A percentile compares a stretch with the other conserved stretches of the same genome.
Conservation (phyloP, 2,329 filamentous ascomycete species). For the Diaporthe sp. region DNA sequence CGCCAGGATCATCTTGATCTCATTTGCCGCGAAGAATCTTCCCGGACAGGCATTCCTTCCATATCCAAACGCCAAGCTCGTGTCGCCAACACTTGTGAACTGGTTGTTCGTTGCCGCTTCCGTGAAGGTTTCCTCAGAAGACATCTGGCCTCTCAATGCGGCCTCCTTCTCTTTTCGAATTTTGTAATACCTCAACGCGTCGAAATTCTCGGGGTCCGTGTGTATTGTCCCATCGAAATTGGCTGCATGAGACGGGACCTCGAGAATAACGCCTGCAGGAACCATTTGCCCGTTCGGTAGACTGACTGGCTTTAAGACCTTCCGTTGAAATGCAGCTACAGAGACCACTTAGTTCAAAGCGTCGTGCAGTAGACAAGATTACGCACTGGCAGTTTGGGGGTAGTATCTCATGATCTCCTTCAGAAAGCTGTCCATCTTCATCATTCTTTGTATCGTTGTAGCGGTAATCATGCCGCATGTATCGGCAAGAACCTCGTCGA, state of each 20-base stretch:
- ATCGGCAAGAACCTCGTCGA: conserved; percentile 48
- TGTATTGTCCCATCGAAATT: conserved; percentile 48
- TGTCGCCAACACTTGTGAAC: not conserved
- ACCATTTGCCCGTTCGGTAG: conserved; percentile 61
- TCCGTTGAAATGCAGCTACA: conserved; percentile 53
- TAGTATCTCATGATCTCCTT: conserved; percentile 39
- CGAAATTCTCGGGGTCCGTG: conserved; percentile 45
- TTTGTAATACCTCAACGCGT: conserved; percentile 47
- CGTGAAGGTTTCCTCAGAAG: too few relatives aligned
- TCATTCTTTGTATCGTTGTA: conserved; percentile 44
- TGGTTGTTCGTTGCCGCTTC: not conserved
- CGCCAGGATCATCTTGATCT: not conserved
- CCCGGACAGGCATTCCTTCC: not conserved
- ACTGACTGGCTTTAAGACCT: conserved; percentile 57
- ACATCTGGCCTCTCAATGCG: conserved; percentile 41
- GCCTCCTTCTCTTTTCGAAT: conserved; percentile 39
- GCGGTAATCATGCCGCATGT: conserved; percentile 41
- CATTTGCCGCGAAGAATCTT: not conserved
- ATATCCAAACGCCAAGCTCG: not conserved
- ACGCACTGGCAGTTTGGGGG: not conserved
- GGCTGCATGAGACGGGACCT: conserved; percentile 48
- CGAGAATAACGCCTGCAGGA: conserved; percentile 50
- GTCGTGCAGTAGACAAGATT: not conserved
- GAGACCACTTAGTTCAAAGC: conserved; percentile 39
- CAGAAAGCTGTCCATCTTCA: conserved; percentile 44